These are phyloP conservation scores for Fusarium sp. DNA, from an alignment of 2,329 filamentous ascomycete genomes.

Conservation along the genomic window DNA sequence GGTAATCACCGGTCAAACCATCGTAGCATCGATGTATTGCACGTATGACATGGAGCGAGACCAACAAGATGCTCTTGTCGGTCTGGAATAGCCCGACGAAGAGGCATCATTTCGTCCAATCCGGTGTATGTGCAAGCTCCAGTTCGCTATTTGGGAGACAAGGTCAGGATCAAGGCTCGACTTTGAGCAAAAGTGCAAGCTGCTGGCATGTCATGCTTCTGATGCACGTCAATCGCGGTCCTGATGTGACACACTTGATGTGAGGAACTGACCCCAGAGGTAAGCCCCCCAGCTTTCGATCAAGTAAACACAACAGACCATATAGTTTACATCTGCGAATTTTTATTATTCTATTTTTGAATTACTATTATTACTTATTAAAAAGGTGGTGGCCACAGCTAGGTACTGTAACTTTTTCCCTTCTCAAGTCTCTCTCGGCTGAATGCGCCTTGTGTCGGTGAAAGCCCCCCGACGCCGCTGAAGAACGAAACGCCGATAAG, in stretches of 20 bases:
- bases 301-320: too few species aligned
- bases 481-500: constrained; percentile 14
- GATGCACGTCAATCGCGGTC: constrained; percentile 1
- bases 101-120: constrained; percentile 2
- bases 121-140: neutral
- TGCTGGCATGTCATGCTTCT: neutral
- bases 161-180: constrained; percentile 12
- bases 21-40: neutral
- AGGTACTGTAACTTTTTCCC: neutral
- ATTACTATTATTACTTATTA: too few species aligned
- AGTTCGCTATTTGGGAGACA: constrained; percentile 13
- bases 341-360: too few species aligned
- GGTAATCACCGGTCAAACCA: neutral
- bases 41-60: neutral
- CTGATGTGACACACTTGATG: neutral
- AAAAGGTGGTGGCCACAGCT: constrained; percentile 3
- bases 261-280: neutral
- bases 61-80: constrained; percentile 11
- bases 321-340: neutral
- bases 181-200: neutral
- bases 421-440: constrained; percentile 18
- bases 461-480: constrained; percentile 16
- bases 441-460: constrained; percentile 33
- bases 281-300: too few species aligned
- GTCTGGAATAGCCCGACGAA: constrained; percentile 27